Evolutionary conservation across 305 asterid genomes (phyloP).

Genomic region (Solanum chacoense): DNA sequence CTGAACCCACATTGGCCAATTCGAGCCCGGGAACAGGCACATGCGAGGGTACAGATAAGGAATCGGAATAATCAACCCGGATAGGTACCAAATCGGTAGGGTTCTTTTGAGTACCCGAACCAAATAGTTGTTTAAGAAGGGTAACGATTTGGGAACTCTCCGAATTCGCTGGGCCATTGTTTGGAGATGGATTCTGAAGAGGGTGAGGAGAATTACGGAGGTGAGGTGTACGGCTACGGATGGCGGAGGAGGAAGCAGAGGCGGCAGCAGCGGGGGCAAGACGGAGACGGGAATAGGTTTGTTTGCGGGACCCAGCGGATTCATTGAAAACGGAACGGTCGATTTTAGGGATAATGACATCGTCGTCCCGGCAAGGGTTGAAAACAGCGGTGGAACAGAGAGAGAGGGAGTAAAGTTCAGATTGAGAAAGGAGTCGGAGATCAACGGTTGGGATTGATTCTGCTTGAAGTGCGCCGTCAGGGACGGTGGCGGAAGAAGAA

Average conservation of each 20-base stretch:
- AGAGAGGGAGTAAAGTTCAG: slow-evolving; percentile 70
- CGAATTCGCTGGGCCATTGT: slow-evolving; percentile 22
- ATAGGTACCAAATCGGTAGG: slow-evolving; percentile 33
- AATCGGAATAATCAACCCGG: slow-evolving; percentile 36
- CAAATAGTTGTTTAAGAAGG: slow-evolving; percentile 44
- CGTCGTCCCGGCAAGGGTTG: slow-evolving; percentile 44
- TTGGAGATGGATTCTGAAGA: not conserved
- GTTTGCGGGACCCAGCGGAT: slow-evolving; percentile 72
- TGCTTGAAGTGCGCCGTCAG: slow-evolving; percentile 25
- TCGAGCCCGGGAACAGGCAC: not conserved
- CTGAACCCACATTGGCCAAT: slow-evolving; percentile 9
- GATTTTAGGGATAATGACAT: slow-evolving; percentile 60
- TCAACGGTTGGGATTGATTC: slow-evolving; percentile 54
- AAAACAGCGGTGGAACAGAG: slow-evolving; percentile 41
- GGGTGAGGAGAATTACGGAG: slow-evolving; percentile 31
- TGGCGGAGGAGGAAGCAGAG: slow-evolving; percentile 13
- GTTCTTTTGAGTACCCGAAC: slow-evolving; percentile 12
- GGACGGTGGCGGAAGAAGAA: slow-evolving; percentile 13
- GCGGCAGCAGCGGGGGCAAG: slow-evolving; percentile 52
- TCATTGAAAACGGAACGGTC: slow-evolving; percentile 89
- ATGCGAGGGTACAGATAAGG: slow-evolving; percentile 1
- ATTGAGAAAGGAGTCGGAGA: slow-evolving; percentile 60
- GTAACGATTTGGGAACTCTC: slow-evolving; percentile 30
- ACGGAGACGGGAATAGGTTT: slow-evolving; percentile 76
- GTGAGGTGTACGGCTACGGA: slow-evolving; percentile 65